These are phyloP conservation scores for Iberis pinnata DNA, from an alignment of 345 rosid species.

Conservation along the genomic window DNA sequence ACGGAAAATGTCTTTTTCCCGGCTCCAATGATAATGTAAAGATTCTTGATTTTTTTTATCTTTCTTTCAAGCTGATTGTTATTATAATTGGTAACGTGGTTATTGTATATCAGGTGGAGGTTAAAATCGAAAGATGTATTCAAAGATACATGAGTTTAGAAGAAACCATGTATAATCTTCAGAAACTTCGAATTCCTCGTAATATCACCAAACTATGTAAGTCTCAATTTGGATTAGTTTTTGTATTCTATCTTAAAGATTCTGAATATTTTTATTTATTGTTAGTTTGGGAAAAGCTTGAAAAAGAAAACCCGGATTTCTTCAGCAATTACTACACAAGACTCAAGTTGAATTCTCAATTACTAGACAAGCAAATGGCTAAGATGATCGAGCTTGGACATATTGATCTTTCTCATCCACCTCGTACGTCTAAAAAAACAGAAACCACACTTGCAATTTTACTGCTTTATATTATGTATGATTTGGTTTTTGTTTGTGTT, in stretches of 20 bases:
- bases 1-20: too few relatives aligned
- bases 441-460: background rate
- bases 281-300: conserved; percentile 24
- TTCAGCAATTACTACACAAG: background rate
- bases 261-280: background rate
- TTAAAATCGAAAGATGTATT: conserved; percentile 7
- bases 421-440: conserved; percentile 12
- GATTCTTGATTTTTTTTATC: too few relatives aligned
- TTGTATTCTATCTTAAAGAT: too few relatives aligned
- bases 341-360: background rate
- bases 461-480: background rate
- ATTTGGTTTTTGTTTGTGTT: background rate
- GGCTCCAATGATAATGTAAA: too few relatives aligned
- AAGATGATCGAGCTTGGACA: background rate
- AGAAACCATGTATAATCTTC: background rate
- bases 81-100: too few relatives aligned
- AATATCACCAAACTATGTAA: background rate
- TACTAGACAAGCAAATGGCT: background rate
- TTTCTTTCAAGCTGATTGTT: too few relatives aligned
- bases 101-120: background rate
- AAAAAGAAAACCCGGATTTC: background rate
- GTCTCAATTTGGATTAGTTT: background rate
- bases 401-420: background rate
- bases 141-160: background rate
- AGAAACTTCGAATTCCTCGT: background rate